These are phyloP conservation scores for Celoporthe dispersa DNA, from an alignment of 2,329 filamentous ascomycete genomes.

Conservation along the genomic window DNA sequence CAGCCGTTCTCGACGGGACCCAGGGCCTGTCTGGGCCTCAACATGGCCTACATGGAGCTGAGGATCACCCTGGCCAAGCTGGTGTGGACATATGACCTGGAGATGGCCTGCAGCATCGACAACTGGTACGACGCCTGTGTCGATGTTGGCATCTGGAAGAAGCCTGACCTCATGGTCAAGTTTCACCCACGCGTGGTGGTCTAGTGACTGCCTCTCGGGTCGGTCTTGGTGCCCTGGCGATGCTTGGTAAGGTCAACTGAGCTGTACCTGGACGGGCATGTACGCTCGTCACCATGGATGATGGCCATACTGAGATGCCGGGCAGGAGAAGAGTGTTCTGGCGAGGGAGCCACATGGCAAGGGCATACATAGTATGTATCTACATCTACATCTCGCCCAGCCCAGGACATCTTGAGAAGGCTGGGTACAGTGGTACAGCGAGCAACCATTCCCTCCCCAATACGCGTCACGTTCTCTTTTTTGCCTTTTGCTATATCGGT, in stretches of 20 bases:
- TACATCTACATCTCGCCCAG: too few species aligned
- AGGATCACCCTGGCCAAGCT: slow-evolving; percentile 32
- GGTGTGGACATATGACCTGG: slow-evolving; percentile 35
- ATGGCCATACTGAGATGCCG: not conserved
- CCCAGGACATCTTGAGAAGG: too few species aligned
- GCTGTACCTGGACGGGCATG: too few species aligned
- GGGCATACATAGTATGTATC: not conserved
- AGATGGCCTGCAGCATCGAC: slow-evolving; percentile 26
- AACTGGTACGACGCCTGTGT: slow-evolving; percentile 33
- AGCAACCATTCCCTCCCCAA: too few species aligned
- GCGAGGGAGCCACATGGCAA: not conserved
- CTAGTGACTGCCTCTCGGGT: not conserved
- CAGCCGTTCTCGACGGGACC: slow-evolving; percentile 27
- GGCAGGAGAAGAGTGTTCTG: too few species aligned
- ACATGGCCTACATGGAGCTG: slow-evolving; percentile 34
- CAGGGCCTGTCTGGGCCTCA: slow-evolving; percentile 23
- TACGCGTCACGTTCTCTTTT: too few species aligned
- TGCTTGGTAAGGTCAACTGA: not conserved
- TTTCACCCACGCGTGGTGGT: slow-evolving; percentile 20
- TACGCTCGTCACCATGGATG: not conserved
- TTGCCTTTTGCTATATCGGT: not conserved
- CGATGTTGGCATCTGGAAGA: slow-evolving; percentile 39
- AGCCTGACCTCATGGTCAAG: slow-evolving; percentile 33
- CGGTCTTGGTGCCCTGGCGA: not conserved
- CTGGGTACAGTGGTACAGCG: too few species aligned